phyloP scores from a whole-genome alignment of 805 yeast species.

The Starmera pachycereana region DNA sequence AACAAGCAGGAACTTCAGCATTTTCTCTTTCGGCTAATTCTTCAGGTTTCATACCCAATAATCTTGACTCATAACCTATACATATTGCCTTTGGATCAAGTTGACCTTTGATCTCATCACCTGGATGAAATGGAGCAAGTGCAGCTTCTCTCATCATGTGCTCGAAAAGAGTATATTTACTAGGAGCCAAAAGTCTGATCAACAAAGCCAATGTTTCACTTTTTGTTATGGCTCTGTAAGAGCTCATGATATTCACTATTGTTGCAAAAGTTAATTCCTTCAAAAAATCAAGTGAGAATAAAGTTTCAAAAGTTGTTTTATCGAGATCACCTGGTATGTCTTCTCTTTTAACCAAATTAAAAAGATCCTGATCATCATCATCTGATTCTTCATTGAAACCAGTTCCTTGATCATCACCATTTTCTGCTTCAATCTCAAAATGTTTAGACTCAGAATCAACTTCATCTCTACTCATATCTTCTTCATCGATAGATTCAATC shows the following conservation, averaged over 20 bases:
- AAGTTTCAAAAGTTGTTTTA: too few relatives aligned
- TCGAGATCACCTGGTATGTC: background rate
- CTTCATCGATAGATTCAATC: background rate
- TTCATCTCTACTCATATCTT: background rate
- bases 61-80: constrained; percentile 2
- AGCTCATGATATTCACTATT: too few relatives aligned
- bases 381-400: constrained; percentile 1
- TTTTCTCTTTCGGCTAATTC: constrained; percentile 1
- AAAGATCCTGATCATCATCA: background rate
- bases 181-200: too few relatives aligned
- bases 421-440: constrained; percentile 1
- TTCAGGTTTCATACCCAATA: background rate
- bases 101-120: background rate
- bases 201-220: too few relatives aligned
- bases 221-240: too few relatives aligned
- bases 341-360: background rate
- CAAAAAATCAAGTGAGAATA: too few relatives aligned
- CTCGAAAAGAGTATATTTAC: too few relatives aligned
- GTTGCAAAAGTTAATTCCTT: too few relatives aligned
- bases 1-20: constrained; percentile 4
- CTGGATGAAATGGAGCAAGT: too few relatives aligned
- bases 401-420: background rate
- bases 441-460: background rate
- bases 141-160: too few relatives aligned
- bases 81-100: background rate